Conservation (phyloP, 2,329 filamentous ascomycete species). For the Trichoderma simmonsii region DNA sequence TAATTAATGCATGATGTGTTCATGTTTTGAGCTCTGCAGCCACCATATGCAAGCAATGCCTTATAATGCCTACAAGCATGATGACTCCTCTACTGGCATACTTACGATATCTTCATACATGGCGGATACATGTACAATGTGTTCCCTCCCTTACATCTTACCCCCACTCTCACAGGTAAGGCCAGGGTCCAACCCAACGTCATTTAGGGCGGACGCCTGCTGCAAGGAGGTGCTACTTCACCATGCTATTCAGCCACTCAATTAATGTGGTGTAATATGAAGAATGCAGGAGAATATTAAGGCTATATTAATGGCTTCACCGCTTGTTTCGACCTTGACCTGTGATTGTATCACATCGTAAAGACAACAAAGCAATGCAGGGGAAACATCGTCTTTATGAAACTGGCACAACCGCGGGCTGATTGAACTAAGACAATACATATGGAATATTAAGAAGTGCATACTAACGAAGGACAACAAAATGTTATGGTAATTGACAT, state of each 20-base stretch:
- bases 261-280: background rate
- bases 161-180: background rate
- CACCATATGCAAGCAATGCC: constrained; percentile 3
- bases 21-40: background rate
- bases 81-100: background rate
- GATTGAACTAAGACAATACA: background rate
- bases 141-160: background rate
- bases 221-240: background rate
- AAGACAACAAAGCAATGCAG: background rate
- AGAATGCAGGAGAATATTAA: background rate
- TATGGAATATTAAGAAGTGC: background rate
- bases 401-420: background rate
- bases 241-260: background rate
- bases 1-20: background rate
- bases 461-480: background rate
- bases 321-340: background rate
- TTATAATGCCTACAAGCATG: background rate
- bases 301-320: background rate
- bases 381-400: background rate
- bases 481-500: background rate
- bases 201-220: background rate
- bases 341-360: too few relatives aligned
- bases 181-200: background rate
- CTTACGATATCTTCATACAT: background rate
- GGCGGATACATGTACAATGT: background rate